These are phyloP conservation scores for Gastrolobium bilobum DNA, from an alignment of 306 rosid species.

Conservation along the genomic window DNA sequence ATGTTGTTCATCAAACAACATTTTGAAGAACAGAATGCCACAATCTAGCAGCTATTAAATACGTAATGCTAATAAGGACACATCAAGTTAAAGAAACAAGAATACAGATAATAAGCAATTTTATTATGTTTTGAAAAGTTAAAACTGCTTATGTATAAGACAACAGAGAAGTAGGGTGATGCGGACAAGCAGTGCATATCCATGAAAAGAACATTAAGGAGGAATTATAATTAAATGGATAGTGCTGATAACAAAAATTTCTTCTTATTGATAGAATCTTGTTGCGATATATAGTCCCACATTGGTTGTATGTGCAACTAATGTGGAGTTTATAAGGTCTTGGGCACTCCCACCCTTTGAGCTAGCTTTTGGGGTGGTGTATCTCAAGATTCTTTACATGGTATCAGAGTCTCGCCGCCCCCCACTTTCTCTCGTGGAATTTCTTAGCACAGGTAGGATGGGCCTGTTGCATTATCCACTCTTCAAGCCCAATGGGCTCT, in stretches of 20 bases:
- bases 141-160: not conserved
- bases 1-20: not conserved
- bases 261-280: not conserved
- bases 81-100: constrained; percentile 26
- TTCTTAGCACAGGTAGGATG: too few species aligned
- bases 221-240: not conserved
- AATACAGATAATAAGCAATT: not conserved
- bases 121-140: not conserved
- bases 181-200: not conserved
- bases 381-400: too few species aligned
- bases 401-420: too few species aligned
- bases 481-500: too few species aligned
- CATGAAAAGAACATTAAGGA: not conserved
- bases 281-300: too few species aligned
- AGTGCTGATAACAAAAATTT: not conserved
- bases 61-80: not conserved
- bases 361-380: too few species aligned
- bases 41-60: constrained; percentile 12
- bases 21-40: not conserved
- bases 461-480: too few species aligned
- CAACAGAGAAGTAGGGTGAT: not conserved
- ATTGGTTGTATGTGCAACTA: too few species aligned
- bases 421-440: too few species aligned
- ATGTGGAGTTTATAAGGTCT: too few species aligned
- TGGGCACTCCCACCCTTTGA: too few species aligned